Percentiles rank a stretch among this genome's conserved stretches.
Conservation (phyloP, 1,284 basidiomycete species). For the Hymenochaete sp. region DNA sequence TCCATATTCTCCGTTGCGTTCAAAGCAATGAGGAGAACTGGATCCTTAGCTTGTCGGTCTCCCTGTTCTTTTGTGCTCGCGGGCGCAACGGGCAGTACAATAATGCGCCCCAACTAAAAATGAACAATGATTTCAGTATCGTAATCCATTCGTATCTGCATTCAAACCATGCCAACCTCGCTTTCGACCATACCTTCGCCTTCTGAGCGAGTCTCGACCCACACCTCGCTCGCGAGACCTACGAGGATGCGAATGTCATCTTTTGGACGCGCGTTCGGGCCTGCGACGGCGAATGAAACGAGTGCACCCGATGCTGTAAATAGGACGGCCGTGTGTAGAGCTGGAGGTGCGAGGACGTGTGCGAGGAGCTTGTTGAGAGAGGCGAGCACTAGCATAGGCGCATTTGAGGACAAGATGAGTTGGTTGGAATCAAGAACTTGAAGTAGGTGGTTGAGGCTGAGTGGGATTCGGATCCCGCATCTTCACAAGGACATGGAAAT, state of each 20-base stretch:
- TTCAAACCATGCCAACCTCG: constrained; percentile 47
- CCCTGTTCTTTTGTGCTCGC: constrained; percentile 2
- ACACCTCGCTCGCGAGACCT: constrained; percentile 61
- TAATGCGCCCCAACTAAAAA: constrained; percentile 54
- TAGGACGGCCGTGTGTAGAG: constrained; percentile 52
- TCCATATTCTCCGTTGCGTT: constrained; percentile 49
- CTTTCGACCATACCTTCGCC: constrained; percentile 62
- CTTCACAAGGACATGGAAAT: no score
- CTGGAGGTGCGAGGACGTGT: constrained; percentile 43
- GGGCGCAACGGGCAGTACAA: constrained; percentile 47
- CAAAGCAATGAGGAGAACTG: constrained; percentile 58
- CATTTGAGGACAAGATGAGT: not conserved
- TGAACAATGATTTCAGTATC: constrained; percentile 1
- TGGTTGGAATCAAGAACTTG: not conserved
- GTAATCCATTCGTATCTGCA: no score
- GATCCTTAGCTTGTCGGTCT: constrained; percentile 27
- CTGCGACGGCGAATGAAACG: constrained; percentile 42
- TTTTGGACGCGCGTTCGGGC: constrained; percentile 42
- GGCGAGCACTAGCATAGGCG: constrained; percentile 49
- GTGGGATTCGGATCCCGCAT: no score
- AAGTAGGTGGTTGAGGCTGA: no score
- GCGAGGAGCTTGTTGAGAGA: constrained; percentile 51
- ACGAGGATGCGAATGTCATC: constrained; percentile 65
- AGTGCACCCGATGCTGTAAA: constrained; percentile 57
- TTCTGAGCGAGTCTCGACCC: constrained; percentile 59